A percentile compares a stretch with the other conserved stretches of the same genome.
Evolutionary conservation across 2,329 filamentous ascomycete species (phyloP).

Genomic region (Xylariomycetidae sp.): DNA sequence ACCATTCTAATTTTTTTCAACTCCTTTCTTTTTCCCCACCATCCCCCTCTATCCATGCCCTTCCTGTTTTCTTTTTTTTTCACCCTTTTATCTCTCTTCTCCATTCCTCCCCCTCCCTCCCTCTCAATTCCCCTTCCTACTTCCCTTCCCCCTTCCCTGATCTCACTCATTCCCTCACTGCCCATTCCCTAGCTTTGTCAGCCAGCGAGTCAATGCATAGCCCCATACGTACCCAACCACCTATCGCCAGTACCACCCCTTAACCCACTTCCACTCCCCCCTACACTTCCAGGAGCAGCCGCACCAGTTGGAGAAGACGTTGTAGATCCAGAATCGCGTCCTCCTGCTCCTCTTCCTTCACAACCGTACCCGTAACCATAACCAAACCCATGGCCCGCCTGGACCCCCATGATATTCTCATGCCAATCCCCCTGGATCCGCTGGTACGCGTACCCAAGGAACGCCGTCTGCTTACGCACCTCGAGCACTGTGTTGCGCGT

Average conservation of each 20-base stretch:
- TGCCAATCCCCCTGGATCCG: conserved; percentile 37
- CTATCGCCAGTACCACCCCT: conserved; percentile 5
- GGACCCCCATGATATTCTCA: too few relatives aligned
- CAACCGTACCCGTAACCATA: conserved; percentile 1
- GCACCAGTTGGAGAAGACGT: neutral
- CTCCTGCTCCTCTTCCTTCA: conserved; percentile 4
- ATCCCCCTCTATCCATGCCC: too few relatives aligned
- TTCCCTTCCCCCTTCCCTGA: neutral
- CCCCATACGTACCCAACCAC: conserved; percentile 14
- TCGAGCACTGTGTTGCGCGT: conserved; percentile 67
- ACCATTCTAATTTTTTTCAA: too few relatives aligned
- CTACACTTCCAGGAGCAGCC: neutral
- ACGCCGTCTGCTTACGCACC: conserved; percentile 76
- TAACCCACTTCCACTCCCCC: neutral
- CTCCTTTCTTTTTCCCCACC: too few relatives aligned
- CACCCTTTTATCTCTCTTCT: too few relatives aligned
- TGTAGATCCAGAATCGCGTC: too few relatives aligned
- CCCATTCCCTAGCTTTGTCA: too few relatives aligned
- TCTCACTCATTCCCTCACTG: neutral
- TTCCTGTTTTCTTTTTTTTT: too few relatives aligned
- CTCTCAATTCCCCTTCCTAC: neutral
- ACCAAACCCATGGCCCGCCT: neutral
- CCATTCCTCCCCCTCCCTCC: conserved; percentile 1
- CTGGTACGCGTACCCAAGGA: conserved; percentile 85
- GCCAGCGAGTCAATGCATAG: too few relatives aligned